Evolutionary conservation across 768 basidiomycete genomes (phyloP).

Genomic region (Chlorophyllum brunneum): DNA sequence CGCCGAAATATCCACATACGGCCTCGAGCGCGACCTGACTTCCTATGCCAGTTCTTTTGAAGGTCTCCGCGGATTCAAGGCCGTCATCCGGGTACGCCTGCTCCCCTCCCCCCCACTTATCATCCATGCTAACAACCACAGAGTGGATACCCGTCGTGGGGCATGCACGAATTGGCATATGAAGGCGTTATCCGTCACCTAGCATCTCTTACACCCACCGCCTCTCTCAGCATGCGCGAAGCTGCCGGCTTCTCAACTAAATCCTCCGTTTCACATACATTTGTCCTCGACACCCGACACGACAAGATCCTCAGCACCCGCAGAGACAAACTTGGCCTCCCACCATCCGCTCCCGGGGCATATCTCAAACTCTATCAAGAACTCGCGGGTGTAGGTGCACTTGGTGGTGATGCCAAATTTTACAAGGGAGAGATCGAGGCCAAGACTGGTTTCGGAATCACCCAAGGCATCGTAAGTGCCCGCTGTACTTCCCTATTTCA

Average conservation of each 20-base stretch:
- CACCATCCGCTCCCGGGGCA: constrained; percentile 33
- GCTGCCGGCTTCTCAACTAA: constrained; percentile 79
- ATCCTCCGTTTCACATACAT: constrained; percentile 79
- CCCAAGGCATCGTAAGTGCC: constrained; percentile 53
- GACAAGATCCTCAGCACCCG: constrained; percentile 58
- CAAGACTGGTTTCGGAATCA: constrained; percentile 56
- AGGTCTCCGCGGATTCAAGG: constrained; percentile 59
- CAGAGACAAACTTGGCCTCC: neutral
- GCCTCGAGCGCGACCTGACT: constrained; percentile 76
- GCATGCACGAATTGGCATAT: constrained; percentile 78
- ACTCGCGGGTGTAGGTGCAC: constrained; percentile 51
- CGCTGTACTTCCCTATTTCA: neutral
- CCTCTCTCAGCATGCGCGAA: constrained; percentile 85
- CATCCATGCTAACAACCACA: constrained; percentile 14
- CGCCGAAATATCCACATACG: constrained; percentile 70
- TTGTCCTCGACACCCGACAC: constrained; percentile 72
- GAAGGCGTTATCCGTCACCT: constrained; percentile 80
- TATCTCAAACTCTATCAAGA: constrained; percentile 64
- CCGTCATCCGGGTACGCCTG: constrained; percentile 73
- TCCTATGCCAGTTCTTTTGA: constrained; percentile 71
- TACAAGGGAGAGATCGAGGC: constrained; percentile 70
- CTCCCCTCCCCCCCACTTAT: constrained; percentile 18
- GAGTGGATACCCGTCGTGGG: constrained; percentile 34
- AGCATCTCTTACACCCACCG: constrained; percentile 63
- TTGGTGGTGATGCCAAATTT: constrained; percentile 77